These are phyloP conservation scores for Combretum micranthum DNA, from an alignment of 345 rosid species.

Conservation along the genomic window DNA sequence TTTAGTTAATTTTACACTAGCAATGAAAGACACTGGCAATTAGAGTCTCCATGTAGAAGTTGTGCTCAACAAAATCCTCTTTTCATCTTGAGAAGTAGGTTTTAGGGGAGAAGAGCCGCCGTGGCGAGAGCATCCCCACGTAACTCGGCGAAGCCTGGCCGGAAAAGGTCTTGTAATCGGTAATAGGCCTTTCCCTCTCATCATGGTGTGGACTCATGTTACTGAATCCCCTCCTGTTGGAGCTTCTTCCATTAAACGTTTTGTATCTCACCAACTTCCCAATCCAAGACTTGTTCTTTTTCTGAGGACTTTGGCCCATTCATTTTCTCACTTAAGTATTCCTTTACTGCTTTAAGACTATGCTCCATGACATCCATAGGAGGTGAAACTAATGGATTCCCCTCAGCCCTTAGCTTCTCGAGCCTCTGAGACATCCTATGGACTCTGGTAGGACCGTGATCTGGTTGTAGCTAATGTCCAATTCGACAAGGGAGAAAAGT, in stretches of 20 bases:
- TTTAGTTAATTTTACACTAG: no score
- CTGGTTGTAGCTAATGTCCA: constrained; percentile 76
- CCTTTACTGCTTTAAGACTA: constrained; percentile 50
- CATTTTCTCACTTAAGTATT: constrained; percentile 62
- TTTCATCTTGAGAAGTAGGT: constrained; percentile 3
- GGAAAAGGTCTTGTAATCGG: constrained; percentile 44
- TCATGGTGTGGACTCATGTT: constrained; percentile 13
- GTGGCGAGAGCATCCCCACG: constrained; percentile 63
- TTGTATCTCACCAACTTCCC: constrained; percentile 53
- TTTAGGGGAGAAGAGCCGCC: constrained; percentile 56
- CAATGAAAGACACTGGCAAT: no score
- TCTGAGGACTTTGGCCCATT: constrained; percentile 23
- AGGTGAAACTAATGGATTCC: constrained; percentile 75
- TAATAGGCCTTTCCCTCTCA: constrained; percentile 43
- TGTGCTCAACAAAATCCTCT: no score
- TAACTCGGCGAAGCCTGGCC: constrained; percentile 50
- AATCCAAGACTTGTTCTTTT: constrained; percentile 75
- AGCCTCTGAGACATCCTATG: constrained; percentile 70
- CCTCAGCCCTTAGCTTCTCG: constrained; percentile 59
- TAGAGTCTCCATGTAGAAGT: no score
- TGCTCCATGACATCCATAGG: constrained; percentile 63
- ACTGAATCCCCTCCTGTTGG: constrained; percentile 1
- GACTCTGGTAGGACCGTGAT: constrained; percentile 61
- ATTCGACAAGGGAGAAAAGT: constrained; percentile 58
- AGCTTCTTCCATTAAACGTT: constrained; percentile 36